These are phyloP conservation scores for Flaveria bidentis DNA, from an alignment of 129 eudicot species.

Conservation along the genomic window DNA sequence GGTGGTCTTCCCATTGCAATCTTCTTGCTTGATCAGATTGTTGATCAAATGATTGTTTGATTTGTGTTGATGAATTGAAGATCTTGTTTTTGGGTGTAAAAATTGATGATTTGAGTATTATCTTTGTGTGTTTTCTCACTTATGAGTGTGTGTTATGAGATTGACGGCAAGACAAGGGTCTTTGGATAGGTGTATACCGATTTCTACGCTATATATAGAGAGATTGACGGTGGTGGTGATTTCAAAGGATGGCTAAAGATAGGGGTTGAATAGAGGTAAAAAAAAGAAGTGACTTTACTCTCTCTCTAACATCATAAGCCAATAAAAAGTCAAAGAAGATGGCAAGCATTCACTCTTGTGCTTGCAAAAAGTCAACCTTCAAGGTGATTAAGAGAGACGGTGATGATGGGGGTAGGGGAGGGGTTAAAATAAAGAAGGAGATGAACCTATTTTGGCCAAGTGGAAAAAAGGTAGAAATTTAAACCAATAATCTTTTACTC, in stretches of 20 bases:
- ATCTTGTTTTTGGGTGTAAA: conserved; percentile 4
- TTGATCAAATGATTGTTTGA: background rate
- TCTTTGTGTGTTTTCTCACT: conserved; percentile 18
- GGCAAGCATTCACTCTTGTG: conserved; percentile 27
- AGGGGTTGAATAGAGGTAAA: conserved; percentile 39
- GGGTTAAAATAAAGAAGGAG: background rate
- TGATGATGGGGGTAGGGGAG: background rate
- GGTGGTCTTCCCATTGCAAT: conserved; percentile 51
- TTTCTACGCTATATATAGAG: conserved; percentile 32
- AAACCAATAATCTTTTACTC: no score
- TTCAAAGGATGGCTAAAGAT: conserved; percentile 31
- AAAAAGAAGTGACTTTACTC: conserved; percentile 27
- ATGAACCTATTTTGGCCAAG: background rate
- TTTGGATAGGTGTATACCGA: conserved; percentile 17
- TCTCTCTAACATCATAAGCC: conserved; percentile 27
- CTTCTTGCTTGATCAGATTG: conserved; percentile 30
- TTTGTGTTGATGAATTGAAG: conserved; percentile 17
- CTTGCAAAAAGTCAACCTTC: conserved; percentile 38
- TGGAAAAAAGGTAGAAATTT: background rate
- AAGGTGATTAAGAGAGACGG: conserved; percentile 1
- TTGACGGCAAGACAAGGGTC: conserved; percentile 37
- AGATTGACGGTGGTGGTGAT: conserved; percentile 31
- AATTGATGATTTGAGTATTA: background rate
- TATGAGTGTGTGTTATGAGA: conserved; percentile 20
- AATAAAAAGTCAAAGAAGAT: conserved; percentile 37